Conservation (phyloP, 2,329 filamentous ascomycete species). For the Colletotrichum sp. region DNA sequence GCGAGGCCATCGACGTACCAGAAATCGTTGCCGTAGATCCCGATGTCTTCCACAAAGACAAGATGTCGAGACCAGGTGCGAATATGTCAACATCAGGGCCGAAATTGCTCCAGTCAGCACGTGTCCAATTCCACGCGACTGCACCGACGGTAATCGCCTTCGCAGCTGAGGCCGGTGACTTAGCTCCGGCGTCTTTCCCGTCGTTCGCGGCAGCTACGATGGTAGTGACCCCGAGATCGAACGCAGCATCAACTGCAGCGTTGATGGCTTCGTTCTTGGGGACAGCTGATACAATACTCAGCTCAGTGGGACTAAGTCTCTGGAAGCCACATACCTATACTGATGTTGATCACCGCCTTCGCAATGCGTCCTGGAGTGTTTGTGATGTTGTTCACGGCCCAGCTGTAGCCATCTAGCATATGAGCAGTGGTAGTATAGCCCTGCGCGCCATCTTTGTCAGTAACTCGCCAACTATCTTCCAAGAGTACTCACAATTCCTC, state of each 20-base stretch:
- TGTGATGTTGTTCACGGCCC: neutral
- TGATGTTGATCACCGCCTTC: neutral
- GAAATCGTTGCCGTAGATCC: neutral
- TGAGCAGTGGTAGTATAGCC: neutral
- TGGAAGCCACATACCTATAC: neutral
- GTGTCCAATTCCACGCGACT: neutral
- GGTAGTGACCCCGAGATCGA: neutral
- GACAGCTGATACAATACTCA: neutral
- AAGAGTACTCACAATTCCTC: neutral
- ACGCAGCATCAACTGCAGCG: neutral
- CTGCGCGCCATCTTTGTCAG: neutral
- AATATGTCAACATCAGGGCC: neutral
- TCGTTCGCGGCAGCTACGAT: neutral
- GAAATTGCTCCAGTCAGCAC: neutral
- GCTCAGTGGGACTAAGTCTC: neutral
- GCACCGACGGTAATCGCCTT: neutral
- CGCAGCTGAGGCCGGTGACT: neutral
- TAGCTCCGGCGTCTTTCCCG: neutral
- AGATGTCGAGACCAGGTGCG: neutral
- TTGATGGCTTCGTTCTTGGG: neutral
- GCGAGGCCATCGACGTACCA: neutral
- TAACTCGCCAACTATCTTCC: neutral
- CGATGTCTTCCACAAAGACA: neutral
- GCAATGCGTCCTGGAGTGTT: neutral
- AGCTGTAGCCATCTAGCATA: neutral